Conservation (phyloP, 495 filamentous ascomycete species). For the Hypoxylon perforatum region DNA sequence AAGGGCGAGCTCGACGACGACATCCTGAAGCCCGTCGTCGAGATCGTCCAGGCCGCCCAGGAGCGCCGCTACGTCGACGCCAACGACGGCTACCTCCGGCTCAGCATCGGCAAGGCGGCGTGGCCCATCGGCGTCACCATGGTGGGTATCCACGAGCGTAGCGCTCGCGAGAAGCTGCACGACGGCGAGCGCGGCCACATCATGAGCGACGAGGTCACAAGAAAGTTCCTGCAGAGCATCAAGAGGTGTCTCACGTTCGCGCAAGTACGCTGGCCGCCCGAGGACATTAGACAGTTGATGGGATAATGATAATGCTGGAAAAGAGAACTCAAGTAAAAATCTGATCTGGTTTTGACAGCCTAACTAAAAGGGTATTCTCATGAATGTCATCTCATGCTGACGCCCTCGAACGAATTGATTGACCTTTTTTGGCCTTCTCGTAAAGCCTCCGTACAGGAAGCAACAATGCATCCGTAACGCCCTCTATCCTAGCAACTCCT, state of each 20-base stretch:
- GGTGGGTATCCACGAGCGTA: constrained; percentile 99
- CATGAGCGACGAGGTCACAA: constrained; percentile 93
- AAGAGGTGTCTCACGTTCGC: constrained; percentile 97
- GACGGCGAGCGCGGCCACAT: constrained; percentile 93
- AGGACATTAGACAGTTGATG: constrained; percentile 94
- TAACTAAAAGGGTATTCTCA: constrained; percentile 27
- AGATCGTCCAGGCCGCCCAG: constrained; percentile 92
- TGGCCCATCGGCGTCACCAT: constrained; percentile 99
- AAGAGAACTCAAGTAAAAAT: not conserved
- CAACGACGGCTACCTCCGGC: constrained; percentile 90
- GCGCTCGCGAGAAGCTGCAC: constrained; percentile 93
- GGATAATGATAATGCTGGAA: constrained; percentile 81
- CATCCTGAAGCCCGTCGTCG: constrained; percentile 85
- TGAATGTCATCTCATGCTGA: constrained; percentile 10
- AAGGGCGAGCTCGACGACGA: constrained; percentile 78
- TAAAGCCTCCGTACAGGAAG: constrained; percentile 6
- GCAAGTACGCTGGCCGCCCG: constrained; percentile 94
- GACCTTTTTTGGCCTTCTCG: constrained; percentile 12
- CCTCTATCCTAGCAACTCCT: constrained; percentile 40
- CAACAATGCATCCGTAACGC: constrained; percentile 29
- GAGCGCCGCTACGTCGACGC: constrained; percentile 92
- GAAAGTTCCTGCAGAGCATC: constrained; percentile 97
- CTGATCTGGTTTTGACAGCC: constrained; percentile 7
- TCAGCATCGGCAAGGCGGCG: constrained; percentile 98
- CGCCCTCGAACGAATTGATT: not conserved